phyloP scores from a whole-genome alignment of 352 stramenopile species.

The Pythium apleroticum region DNA sequence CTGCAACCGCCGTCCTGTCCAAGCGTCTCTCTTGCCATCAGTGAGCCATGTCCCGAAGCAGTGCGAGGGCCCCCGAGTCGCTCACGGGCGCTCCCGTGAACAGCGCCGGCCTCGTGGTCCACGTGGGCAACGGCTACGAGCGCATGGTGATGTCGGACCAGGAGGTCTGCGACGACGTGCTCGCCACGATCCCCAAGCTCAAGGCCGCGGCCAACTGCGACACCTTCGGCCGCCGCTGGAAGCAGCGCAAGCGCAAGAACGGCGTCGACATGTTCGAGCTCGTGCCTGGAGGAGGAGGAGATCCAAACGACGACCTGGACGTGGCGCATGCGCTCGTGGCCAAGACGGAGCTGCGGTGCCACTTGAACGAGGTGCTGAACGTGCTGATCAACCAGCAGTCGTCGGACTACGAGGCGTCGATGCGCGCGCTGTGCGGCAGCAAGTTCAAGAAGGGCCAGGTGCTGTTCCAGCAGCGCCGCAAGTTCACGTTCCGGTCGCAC shows the following conservation, averaged over 20 bases:
- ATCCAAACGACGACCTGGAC: constrained; percentile 41
- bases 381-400: constrained; percentile 51
- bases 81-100: background rate
- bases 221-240: constrained; percentile 36
- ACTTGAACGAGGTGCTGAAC: constrained; percentile 64
- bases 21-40: background rate
- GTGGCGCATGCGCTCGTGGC: constrained; percentile 47
- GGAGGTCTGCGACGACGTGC: constrained; percentile 51
- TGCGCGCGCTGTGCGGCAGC: constrained; percentile 47
- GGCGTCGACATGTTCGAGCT: constrained; percentile 46
- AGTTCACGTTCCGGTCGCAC: background rate
- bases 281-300: constrained; percentile 20
- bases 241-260: constrained; percentile 28
- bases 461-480: constrained; percentile 40
- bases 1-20: background rate
- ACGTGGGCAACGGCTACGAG: constrained; percentile 15
- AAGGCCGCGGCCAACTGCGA: constrained; percentile 35
- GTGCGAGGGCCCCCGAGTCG: background rate
- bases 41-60: background rate
- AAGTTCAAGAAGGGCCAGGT: constrained; percentile 51
- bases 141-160: constrained; percentile 37
- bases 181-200: constrained; percentile 56
- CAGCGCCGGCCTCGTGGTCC: constrained; percentile 10
- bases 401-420: constrained; percentile 40
- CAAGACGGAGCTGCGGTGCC: constrained; percentile 49